A percentile compares a stretch with the other conserved stretches of the same genome.
Conservation (phyloP, 176 grass and related monocot genomes). For the Pontederia paniculata region DNA sequence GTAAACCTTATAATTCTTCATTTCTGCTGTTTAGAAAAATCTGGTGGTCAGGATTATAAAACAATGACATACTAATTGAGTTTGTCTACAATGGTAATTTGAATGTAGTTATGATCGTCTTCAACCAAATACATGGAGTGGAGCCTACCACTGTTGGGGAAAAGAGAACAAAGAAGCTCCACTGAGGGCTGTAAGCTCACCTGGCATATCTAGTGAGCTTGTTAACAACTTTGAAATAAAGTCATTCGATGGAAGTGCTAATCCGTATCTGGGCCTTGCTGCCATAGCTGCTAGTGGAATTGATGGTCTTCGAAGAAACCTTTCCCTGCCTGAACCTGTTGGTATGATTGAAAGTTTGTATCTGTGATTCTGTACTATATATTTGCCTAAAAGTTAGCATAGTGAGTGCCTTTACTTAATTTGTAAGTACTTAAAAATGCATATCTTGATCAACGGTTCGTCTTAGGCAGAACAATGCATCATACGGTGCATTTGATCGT, state of each 20-base stretch:
- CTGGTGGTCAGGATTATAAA: no score
- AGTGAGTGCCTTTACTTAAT: no score
- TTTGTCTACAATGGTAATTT: neutral
- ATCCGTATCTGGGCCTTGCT: conserved; percentile 74
- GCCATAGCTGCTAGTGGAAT: conserved; percentile 68
- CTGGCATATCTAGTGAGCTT: conserved; percentile 59
- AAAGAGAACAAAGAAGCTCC: conserved; percentile 98
- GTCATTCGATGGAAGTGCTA: conserved; percentile 85
- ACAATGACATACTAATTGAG: no score
- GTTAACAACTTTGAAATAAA: conserved; percentile 98
- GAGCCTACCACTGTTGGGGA: conserved; percentile 93
- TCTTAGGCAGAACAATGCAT: no score
- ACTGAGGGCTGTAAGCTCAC: conserved; percentile 86
- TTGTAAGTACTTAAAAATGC: no score
- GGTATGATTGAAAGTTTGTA: conserved; percentile 29
- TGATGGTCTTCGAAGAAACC: conserved; percentile 69
- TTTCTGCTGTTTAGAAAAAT: no score
- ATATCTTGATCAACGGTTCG: no score
- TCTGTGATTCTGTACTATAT: no score
- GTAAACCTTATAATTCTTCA: no score
- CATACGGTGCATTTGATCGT: no score
- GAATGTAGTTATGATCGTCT: conserved; percentile 70
- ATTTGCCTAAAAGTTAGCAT: no score
- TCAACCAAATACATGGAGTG: conserved; percentile 92
- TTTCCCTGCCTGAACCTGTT: conserved; percentile 69